These are phyloP conservation scores for Sindora glabra DNA, from an alignment of 306 rosid species.

Conservation along the genomic window DNA sequence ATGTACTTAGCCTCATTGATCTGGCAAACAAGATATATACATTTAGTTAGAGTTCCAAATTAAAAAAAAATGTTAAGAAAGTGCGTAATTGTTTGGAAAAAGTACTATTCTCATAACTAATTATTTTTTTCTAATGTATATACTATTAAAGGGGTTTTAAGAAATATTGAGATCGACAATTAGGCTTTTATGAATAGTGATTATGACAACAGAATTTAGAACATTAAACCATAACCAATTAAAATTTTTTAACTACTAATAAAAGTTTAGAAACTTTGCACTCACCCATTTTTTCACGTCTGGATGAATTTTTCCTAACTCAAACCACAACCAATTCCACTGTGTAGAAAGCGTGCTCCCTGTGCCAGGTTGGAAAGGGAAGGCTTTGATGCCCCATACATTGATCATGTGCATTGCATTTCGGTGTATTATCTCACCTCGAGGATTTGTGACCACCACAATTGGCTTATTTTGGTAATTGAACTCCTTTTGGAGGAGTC, in stretches of 20 bases:
- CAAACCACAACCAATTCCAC: not conserved
- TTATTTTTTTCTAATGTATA: too few relatives aligned
- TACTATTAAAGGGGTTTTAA: too few relatives aligned
- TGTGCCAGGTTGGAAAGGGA: constrained; percentile 3
- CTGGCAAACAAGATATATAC: not conserved
- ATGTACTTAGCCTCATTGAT: constrained; percentile 17
- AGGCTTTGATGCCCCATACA: constrained; percentile 16
- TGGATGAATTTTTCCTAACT: not conserved
- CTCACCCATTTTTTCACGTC: not conserved
- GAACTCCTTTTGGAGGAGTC: constrained; percentile 21
- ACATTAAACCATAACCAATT: too few relatives aligned
- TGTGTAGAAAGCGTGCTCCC: not conserved
- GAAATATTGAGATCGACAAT: too few relatives aligned
- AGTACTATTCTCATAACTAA: too few relatives aligned
- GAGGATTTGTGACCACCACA: constrained; percentile 16
- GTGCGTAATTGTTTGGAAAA: too few relatives aligned
- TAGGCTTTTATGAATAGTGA: too few relatives aligned
- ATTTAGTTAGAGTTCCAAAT: too few relatives aligned
- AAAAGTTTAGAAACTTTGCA: too few relatives aligned
- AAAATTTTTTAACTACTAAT: too few relatives aligned
- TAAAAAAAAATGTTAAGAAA: too few relatives aligned
- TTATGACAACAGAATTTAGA: too few relatives aligned
- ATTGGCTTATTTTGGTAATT: constrained; percentile 24
- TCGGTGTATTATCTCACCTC: constrained; percentile 14
- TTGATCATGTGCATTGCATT: constrained; percentile 32